Evolutionary conservation across 2,329 filamentous ascomycete species (phyloP).

Genomic region (Karstenula rhodostoma): DNA sequence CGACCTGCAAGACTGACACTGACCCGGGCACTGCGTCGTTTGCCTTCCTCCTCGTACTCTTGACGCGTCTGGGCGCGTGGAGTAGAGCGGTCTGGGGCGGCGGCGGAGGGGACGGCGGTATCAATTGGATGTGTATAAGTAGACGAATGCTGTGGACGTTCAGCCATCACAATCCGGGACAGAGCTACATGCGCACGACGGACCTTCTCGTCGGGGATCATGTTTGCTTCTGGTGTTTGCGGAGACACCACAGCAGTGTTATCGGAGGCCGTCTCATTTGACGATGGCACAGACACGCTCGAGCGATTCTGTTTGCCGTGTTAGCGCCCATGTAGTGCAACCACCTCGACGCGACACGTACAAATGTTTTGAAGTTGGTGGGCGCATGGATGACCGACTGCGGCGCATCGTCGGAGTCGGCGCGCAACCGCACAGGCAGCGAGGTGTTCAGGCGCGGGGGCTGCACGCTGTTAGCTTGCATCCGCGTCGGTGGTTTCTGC

Average conservation of each 20-base stretch:
- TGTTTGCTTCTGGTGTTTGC: slow-evolving; percentile 48
- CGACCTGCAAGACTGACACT: slow-evolving; percentile 81
- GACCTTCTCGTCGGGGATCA: slow-evolving; percentile 49
- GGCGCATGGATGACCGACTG: slow-evolving; percentile 93
- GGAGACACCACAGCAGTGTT: slow-evolving; percentile 49
- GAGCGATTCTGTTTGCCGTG: slow-evolving; percentile 37
- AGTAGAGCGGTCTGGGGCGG: slow-evolving; percentile 69
- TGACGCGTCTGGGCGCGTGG: slow-evolving; percentile 84
- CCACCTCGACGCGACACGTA: slow-evolving; percentile 49
- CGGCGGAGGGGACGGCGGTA: slow-evolving; percentile 69
- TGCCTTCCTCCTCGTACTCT: slow-evolving; percentile 69
- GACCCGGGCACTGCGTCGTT: slow-evolving; percentile 63
- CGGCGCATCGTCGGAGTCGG: slow-evolving; percentile 75
- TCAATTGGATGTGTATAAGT: slow-evolving; percentile 75
- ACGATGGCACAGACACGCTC: slow-evolving; percentile 39
- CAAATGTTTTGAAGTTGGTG: slow-evolving; percentile 81
- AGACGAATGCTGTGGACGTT: slow-evolving; percentile 42
- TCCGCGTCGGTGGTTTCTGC: neutral
- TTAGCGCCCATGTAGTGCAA: slow-evolving; percentile 44
- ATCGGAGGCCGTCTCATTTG: slow-evolving; percentile 43
- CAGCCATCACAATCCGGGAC: slow-evolving; percentile 33
- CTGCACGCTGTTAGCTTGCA: slow-evolving; percentile 32
- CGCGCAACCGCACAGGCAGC: slow-evolving; percentile 52
- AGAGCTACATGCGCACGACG: slow-evolving; percentile 36
- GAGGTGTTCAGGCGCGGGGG: slow-evolving; percentile 58